phyloP scores from a whole-genome alignment of 1,284 basidiomycete species.

The Moesziomyces parantarcticus region DNA sequence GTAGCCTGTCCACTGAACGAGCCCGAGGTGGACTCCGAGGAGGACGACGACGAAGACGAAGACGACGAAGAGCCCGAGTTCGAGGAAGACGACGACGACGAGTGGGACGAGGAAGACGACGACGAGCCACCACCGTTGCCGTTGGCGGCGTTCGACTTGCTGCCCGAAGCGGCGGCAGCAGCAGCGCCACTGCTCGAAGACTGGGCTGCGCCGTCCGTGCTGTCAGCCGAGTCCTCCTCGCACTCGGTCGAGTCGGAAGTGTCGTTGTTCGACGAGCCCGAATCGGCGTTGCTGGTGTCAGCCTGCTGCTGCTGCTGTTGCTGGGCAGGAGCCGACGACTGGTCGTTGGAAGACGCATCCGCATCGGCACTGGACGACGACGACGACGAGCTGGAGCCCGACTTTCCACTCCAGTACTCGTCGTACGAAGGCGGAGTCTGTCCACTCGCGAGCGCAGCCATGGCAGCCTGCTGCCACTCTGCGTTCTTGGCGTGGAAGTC shows the following conservation, averaged over 20 bases:
- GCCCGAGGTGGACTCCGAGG: constrained; percentile 62
- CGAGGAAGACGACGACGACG: constrained; percentile 64
- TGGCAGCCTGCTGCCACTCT: constrained; percentile 56
- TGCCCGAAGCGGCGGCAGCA: constrained; percentile 28
- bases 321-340: constrained; percentile 12
- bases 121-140: constrained; percentile 4
- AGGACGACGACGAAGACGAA: constrained; percentile 66
- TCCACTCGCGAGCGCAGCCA: constrained; percentile 43
- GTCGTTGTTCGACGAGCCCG: constrained; percentile 13
- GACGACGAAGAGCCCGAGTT: constrained; percentile 13
- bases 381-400: constrained; percentile 44
- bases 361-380: constrained; percentile 64
- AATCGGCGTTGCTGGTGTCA: neutral
- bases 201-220: neutral
- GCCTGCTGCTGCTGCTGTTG: constrained; percentile 6
- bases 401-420: constrained; percentile 42
- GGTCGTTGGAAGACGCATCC: constrained; percentile 54
- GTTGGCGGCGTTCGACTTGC: constrained; percentile 31
- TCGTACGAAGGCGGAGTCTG: constrained; percentile 49
- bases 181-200: constrained; percentile 14
- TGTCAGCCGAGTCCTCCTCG: constrained; percentile 11
- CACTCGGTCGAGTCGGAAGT: constrained; percentile 26
- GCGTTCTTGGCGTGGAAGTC: constrained; percentile 52
- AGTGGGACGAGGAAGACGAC: constrained; percentile 59
- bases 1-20: constrained; percentile 63